Evolutionary conservation across 371 early-diverging fungal genomes (phyloP).

Genomic region (Circinella minor): DNA sequence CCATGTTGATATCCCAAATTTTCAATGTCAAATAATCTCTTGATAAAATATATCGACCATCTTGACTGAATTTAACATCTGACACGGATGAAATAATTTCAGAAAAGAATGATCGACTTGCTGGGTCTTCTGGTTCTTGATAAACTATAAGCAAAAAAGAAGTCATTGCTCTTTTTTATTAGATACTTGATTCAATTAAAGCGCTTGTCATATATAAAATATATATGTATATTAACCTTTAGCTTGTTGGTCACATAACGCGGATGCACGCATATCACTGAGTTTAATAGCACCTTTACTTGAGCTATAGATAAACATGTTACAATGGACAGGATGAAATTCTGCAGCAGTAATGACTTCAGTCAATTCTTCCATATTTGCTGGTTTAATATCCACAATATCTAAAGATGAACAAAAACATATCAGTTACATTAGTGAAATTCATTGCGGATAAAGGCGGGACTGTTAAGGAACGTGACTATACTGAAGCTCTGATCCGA

Average conservation of each 20-base stretch:
- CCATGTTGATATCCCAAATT: slow-evolving; percentile 99
- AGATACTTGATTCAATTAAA: too few relatives aligned
- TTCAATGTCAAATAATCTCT: slow-evolving; percentile 96
- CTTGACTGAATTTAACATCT: slow-evolving; percentile 93
- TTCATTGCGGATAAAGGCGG: too few relatives aligned
- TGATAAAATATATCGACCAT: slow-evolving; percentile 96
- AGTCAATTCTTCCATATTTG: slow-evolving; percentile 98
- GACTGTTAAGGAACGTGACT: slow-evolving; percentile 15
- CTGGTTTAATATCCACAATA: slow-evolving; percentile 99
- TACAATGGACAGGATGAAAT: slow-evolving; percentile 96
- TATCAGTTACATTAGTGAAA: too few relatives aligned
- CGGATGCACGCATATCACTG: slow-evolving; percentile 95
- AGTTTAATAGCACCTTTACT: slow-evolving; percentile 98
- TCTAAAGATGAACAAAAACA: slow-evolving; percentile 48
- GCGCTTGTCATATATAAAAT: too few relatives aligned
- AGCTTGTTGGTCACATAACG: slow-evolving; percentile 93
- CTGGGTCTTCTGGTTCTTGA: slow-evolving; percentile 93
- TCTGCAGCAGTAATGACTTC: slow-evolving; percentile 99
- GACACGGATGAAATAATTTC: slow-evolving; percentile 98
- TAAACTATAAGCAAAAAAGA: slow-evolving; percentile 66
- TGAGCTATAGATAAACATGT: slow-evolving; percentile 97
- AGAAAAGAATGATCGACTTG: slow-evolving; percentile 94
- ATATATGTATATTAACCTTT: slow-evolving; percentile 60
- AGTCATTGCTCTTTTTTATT: background rate
- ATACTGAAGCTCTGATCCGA: slow-evolving; percentile 97